Evolutionary conservation across 805 yeast genomes (phyloP), one percentile per base, ranked within the genome.

Genomic region (Lachancea lanzarotensis): DNA sequence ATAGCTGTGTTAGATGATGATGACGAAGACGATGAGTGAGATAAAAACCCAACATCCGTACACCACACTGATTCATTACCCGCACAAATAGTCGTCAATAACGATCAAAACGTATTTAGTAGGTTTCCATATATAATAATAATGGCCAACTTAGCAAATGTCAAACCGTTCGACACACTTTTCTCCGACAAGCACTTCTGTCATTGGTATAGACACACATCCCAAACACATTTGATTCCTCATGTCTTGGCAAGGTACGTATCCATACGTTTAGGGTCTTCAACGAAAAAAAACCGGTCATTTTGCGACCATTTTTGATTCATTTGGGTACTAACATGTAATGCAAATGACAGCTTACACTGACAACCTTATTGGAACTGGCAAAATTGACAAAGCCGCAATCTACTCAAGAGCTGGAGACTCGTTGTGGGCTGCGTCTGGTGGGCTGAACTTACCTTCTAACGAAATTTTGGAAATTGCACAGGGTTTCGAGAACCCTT

Each of bases 381-480:
- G 88, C 51, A 87, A 86, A 66, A 74, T 93, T 53, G 97, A 91
- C 71, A 81, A 81, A 66, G 96, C 98, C 29, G 93, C 95, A 35
- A 79, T 93, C 54, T 90, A 85, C 69, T 90, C 97, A 9, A 83
- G 85, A 54, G 96, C 95, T 12, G 98, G 98, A 38, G 96, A 90
- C 66, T 77, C 95, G 17, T 76, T 81, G 43, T 93, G 98, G 98
- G 98, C 98, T 18, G 78, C 81, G 54, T 74, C 93, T 15, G 76
- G 84, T 49, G 78, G 78, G 34, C 78, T 87, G 48, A 63, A 71
- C 30, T 75, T 90, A 55, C 74, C 76, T 37, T 77, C 81, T 10
- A 71, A 74, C 36, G 98, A 93, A 70, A 79, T 90, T 54, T 55
- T 72, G 39, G 85, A 75, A 56, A 69, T 93, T 47, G 93, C 87